Base-by-base conservation (phyloP, 164 flowering plant genomes). In the Stephania yunnanensis region DNA sequence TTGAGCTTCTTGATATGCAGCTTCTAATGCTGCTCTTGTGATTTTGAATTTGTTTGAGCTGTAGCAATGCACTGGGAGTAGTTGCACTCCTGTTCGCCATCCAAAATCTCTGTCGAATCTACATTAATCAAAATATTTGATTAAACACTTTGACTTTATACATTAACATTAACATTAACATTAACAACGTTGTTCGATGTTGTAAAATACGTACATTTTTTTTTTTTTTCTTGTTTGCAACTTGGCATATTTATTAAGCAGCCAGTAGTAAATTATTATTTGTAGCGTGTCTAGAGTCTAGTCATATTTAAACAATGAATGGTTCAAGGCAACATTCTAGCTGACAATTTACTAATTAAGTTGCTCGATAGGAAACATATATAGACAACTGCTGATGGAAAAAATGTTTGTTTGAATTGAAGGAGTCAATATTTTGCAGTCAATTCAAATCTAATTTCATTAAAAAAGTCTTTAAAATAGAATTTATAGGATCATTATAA, bases 11-110 rank as follows among this genome's bases (percentile, higher is more conserved):
- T 70, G 30, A 15, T 61, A 76, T 63, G 74, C 74, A 64, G 17
- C 74, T 70, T 73, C 76, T 29, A 77, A 52, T 42, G 79, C 79
- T 13, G 55, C 74, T 72, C 36, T 36, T 17, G 78, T 70, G 46
- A 76, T 61, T 1, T 19, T 45, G 63, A 76, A 76, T 30, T 63
- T 12, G 48, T 76, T 76, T 5, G 78, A 76, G 31, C 73, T 71
- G 4, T 70, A 46, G 36, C 78, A 76, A 12, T 5, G 44, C 0
- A 76, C 53, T 17, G 93, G 91, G 5, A 84, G 13, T 0, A 95
- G 85, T 72, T 91, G 74, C 15, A 85, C 86, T 45, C 98, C 97
- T 3, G 97, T 93, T 81, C 99, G 73, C 99, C 99, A 95, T 44
- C 88, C 81, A 74, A 95, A 74, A 75, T 95, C 99, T 44, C 99